phyloP scores from a whole-genome alignment of 257 asterid genomes.

The Forsythia suspensa region DNA sequence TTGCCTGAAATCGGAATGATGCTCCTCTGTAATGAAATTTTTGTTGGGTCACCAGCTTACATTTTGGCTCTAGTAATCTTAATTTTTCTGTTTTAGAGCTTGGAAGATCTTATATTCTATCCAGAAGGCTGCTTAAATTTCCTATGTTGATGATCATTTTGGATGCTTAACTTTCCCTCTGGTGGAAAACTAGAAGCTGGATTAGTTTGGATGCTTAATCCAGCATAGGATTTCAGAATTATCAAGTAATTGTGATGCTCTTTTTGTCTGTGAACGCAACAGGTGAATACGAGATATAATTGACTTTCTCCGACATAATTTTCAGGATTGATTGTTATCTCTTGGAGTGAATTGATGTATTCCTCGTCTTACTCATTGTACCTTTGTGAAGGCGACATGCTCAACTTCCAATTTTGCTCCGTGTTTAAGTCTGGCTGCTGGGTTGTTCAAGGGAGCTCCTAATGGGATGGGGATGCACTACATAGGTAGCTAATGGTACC shows the following conservation, averaged over 20 bases:
- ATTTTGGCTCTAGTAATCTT: background rate
- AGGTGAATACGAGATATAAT: constrained; percentile 12
- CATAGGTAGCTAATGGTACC: constrained; percentile 28
- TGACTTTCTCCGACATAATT: background rate
- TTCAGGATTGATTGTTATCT: constrained; percentile 32
- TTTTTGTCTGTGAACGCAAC: constrained; percentile 6
- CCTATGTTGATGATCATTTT: background rate
- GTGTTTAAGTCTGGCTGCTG: constrained; percentile 38
- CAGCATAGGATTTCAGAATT: background rate
- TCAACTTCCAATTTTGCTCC: constrained; percentile 36
- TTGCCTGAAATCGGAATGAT: background rate
- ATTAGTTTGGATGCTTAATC: constrained; percentile 7
- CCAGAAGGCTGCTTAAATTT: constrained; percentile 4
- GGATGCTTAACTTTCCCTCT: background rate
- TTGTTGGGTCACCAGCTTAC: constrained; percentile 5
- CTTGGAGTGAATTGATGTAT: constrained; percentile 38
- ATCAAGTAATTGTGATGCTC: constrained; percentile 5
- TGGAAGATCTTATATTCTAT: background rate
- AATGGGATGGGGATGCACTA: constrained; percentile 24
- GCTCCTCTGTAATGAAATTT: constrained; percentile 5
- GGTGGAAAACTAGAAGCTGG: constrained; percentile 9
- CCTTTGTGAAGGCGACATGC: constrained; percentile 34
- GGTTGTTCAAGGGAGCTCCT: constrained; percentile 29
- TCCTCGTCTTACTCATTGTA: constrained; percentile 32
- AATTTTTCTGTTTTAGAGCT: background rate